Percentiles rank a stretch among this genome's conserved stretches.
These are phyloP conservation scores for Botrytis pseudocinerea DNA, from an alignment of 2,329 filamentous ascomycete genomes.

Conservation along the genomic window DNA sequence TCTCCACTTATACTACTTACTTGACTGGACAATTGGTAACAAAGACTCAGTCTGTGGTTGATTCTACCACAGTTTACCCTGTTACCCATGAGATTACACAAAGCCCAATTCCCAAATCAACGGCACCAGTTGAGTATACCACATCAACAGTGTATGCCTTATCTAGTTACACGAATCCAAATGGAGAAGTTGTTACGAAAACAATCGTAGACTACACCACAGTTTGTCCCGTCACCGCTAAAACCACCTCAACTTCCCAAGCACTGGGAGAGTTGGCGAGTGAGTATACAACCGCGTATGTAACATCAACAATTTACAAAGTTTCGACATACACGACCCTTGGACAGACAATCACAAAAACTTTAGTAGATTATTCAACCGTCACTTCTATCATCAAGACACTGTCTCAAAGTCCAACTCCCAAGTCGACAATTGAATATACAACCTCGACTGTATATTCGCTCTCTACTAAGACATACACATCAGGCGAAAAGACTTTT, in stretches of 20 bases:
- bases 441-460: conserved; percentile 1
- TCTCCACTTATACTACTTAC: conserved; percentile 1
- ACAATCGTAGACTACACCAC: conserved; percentile 5
- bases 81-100: background rate
- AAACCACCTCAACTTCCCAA: background rate
- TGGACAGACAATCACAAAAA: background rate
- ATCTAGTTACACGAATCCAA: background rate
- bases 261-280: background rate
- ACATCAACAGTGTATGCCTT: background rate
- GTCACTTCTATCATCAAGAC: background rate
- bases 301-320: background rate
- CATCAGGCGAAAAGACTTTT: background rate
- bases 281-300: background rate
- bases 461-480: conserved; percentile 4
- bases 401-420: background rate
- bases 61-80: background rate
- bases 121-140: background rate
- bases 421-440: background rate
- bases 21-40: background rate
- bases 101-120: background rate
- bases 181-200: background rate
- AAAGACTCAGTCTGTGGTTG: background rate
- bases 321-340: background rate
- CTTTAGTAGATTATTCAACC: conserved; percentile 2
- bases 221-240: background rate